Percentiles rank a stretch among this genome's conserved stretches.
These are phyloP conservation scores for Sporisorium exsertum DNA, from an alignment of 1,284 basidiomycete genomes.

Conservation along the genomic window DNA sequence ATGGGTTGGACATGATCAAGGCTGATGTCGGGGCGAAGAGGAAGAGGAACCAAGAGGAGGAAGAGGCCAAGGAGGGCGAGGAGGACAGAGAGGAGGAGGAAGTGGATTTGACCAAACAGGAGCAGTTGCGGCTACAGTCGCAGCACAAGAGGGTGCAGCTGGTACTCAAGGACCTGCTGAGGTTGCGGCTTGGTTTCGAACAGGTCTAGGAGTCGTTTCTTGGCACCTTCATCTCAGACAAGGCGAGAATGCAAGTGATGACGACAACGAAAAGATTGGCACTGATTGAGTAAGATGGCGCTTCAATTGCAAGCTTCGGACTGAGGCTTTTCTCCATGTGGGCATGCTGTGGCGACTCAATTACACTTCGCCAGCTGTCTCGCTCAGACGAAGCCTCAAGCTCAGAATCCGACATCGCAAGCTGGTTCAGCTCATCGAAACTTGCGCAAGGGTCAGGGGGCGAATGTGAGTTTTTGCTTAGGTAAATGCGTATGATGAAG, in stretches of 20 bases:
- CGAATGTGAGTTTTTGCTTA: constrained; percentile 2
- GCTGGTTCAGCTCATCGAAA: not conserved
- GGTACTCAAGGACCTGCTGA: constrained; percentile 36
- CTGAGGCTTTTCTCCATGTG: too few species aligned
- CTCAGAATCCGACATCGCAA: too few species aligned
- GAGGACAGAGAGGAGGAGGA: constrained; percentile 26
- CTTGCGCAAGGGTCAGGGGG: not conserved
- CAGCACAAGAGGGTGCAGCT: constrained; percentile 43
- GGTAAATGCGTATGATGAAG: constrained; percentile 6
- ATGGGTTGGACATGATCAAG: constrained; percentile 45
- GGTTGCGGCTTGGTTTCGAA: constrained; percentile 41
- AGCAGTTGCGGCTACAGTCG: constrained; percentile 26
- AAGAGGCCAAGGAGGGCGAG: not conserved
- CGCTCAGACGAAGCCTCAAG: too few species aligned
- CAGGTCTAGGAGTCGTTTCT: constrained; percentile 13
- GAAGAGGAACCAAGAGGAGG: constrained; percentile 5
- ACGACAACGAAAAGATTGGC: not conserved
- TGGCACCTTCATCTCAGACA: not conserved
- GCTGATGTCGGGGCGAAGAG: not conserved
- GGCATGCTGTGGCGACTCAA: too few species aligned
- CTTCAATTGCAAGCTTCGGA: not conserved
- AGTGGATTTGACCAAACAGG: constrained; percentile 8
- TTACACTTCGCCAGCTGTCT: too few species aligned
- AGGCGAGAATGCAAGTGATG: not conserved
- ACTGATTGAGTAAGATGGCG: not conserved